Percentiles rank a stretch among this genome's conserved stretches.
Evolutionary conservation across 495 filamentous ascomycete species (phyloP).

Genomic region (Coniosporium apollinis): DNA sequence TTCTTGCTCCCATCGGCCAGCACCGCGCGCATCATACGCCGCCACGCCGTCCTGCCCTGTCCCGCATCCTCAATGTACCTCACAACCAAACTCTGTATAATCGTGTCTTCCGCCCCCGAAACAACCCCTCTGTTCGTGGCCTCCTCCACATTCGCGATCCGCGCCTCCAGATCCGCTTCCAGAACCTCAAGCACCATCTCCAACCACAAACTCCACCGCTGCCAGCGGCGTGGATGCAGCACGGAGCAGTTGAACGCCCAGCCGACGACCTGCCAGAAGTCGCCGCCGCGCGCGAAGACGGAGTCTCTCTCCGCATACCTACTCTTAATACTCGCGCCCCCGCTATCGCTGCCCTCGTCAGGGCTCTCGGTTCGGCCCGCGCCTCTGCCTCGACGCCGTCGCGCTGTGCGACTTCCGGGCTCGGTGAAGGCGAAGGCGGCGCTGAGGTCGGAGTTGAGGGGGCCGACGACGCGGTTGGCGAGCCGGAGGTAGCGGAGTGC

Average conservation of each 20-base stretch:
- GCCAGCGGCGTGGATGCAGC: slow-evolving; percentile 53
- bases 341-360: slow-evolving; percentile 19
- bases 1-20: slow-evolving; percentile 41
- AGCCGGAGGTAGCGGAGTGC: slow-evolving; percentile 43
- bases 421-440: slow-evolving; percentile 37
- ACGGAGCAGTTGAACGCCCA: slow-evolving; percentile 91
- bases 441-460: slow-evolving; percentile 29
- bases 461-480: slow-evolving; percentile 33
- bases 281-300: slow-evolving; percentile 54
- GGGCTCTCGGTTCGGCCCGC: slow-evolving; percentile 6
- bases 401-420: slow-evolving; percentile 13
- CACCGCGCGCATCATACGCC: slow-evolving; percentile 44
- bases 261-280: slow-evolving; percentile 80
- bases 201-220: slow-evolving; percentile 68
- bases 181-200: slow-evolving; percentile 63
- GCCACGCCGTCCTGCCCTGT: slow-evolving; percentile 24
- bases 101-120: slow-evolving; percentile 20
- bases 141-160: slow-evolving; percentile 25
- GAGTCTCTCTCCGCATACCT: slow-evolving; percentile 46
- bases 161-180: slow-evolving; percentile 54
- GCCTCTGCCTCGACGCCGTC: slow-evolving; percentile 14
- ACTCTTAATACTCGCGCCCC: slow-evolving; percentile 30
- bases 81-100: slow-evolving; percentile 33
- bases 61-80: slow-evolving; percentile 37
- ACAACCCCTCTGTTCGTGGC: slow-evolving; percentile 16